Evolutionary conservation across 352 stramenopile genomes (phyloP), one percentile per base, ranked within the genome.

Genomic region (Globisporangium abappressorium): DNA sequence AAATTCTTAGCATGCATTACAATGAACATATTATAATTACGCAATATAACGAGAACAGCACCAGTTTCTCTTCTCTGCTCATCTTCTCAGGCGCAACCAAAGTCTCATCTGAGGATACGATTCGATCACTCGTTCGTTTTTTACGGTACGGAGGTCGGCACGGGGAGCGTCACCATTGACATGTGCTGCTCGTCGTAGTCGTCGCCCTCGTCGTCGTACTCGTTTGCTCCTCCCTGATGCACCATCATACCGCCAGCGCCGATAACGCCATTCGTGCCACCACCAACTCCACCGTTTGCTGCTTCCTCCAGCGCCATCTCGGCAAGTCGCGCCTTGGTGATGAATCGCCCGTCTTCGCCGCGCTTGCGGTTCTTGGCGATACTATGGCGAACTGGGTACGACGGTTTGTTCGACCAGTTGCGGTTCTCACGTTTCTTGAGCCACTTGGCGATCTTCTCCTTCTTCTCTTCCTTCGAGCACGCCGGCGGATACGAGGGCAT

Each of bases 361-460:
- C 86, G 82, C 70, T 92, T 91, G 51, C 86, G 84, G 65, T 88
- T 90, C 73, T 92, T 94, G 6, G 86, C 86, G 46, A 94, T 94
- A 65, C 84, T 94, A 70, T 93, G 86, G 7, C 86, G 82, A 56
- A 92, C 84, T 6, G 86, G 86, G 62, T 94, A 94, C 49, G 86
- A 94, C 28, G 86, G 84, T 56, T 94, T 94, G 71, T 91, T 94
- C 28, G 84, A 92, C 84, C 84, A 94, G 74, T 94, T 93, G 26
- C 86, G 82, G 66, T 85, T 87, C 71, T 91, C 86, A 38, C 86
- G 84, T 66, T 94, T 94, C 73, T 91, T 93, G 64, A 94, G 73
- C 86, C 86, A 94, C 62, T 84, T 84, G 5, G 82, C 81, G 57
- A 94, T 92, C 70, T 92, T 92, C 72, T 91, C 84, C 61, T 89